Evolutionary conservation across 2,329 filamentous ascomycete genomes (phyloP).

Genomic region (Diaporthe sp.): DNA sequence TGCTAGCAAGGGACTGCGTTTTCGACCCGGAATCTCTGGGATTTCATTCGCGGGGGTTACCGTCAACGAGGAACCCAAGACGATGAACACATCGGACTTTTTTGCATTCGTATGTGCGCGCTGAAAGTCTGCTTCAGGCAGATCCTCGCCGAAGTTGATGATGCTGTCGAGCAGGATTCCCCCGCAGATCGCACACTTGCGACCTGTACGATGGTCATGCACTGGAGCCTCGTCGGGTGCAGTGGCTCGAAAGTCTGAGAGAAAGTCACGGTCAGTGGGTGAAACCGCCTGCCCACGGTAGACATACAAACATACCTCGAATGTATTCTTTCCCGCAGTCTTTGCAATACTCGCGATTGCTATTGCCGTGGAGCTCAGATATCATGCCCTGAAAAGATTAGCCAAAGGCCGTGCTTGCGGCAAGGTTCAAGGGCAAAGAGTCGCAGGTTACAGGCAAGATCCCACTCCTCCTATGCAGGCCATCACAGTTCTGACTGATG

Average conservation of each 20-base stretch:
- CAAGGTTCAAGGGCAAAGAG: background rate
- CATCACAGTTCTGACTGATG: conserved; percentile 58
- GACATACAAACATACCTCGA: conserved; percentile 50
- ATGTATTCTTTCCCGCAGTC: conserved; percentile 62
- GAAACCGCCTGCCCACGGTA: background rate
- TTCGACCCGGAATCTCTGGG: conserved; percentile 53
- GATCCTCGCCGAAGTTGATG: conserved; percentile 59
- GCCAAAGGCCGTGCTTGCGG: background rate
- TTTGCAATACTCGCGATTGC: conserved; percentile 60
- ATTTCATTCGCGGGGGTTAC: conserved; percentile 59
- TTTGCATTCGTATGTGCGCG: conserved; percentile 54
- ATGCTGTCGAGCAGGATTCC: conserved; percentile 59
- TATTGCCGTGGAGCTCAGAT: conserved; percentile 64
- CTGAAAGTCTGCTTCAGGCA: conserved; percentile 51
- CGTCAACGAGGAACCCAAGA: conserved; percentile 61
- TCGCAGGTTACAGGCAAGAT: conserved; percentile 54
- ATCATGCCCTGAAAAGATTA: conserved; percentile 53
- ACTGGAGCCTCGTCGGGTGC: conserved; percentile 58
- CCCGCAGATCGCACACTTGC: conserved; percentile 57
- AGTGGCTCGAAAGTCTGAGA: conserved; percentile 59
- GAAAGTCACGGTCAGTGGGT: background rate
- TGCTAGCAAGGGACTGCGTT: conserved; percentile 50
- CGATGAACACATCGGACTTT: conserved; percentile 61
- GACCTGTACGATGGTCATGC: conserved; percentile 61
- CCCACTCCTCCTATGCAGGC: conserved; percentile 60